phyloP scores from a whole-genome alignment of 371 early-diverging fungal species.

The Blakeslea trispora region DNA sequence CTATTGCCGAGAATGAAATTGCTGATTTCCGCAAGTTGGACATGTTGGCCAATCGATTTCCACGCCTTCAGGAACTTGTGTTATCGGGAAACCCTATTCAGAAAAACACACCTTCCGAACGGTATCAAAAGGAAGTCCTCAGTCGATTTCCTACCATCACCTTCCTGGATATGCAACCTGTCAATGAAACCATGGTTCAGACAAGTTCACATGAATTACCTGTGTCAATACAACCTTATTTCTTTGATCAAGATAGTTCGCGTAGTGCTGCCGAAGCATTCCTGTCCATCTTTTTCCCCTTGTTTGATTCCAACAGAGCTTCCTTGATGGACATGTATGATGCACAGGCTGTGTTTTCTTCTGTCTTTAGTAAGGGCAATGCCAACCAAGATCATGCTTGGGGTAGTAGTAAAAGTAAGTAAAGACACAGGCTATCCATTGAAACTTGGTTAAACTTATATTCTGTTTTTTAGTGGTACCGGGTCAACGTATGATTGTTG shows the following conservation, averaged over 20 bases:
- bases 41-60: constrained; percentile 38
- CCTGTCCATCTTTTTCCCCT: constrained; percentile 43
- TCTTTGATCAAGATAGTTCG: constrained; percentile 44
- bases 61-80: constrained; percentile 50
- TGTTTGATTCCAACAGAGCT: constrained; percentile 43
- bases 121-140: constrained; percentile 15
- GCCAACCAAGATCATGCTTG: constrained; percentile 32
- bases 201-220: constrained; percentile 11
- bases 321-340: constrained; percentile 42
- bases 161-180: constrained; percentile 19
- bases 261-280: constrained; percentile 37
- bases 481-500: constrained; percentile 15
- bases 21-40: constrained; percentile 52
- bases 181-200: constrained; percentile 21
- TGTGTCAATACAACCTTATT: constrained; percentile 22
- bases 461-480: background rate
- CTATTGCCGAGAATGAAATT: constrained; percentile 60
- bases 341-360: constrained; percentile 35
- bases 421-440: too few relatives aligned
- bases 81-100: constrained; percentile 59
- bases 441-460: background rate
- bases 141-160: constrained; percentile 25
- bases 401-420: constrained; percentile 40
- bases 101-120: constrained; percentile 22
- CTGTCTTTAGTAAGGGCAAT: constrained; percentile 28